Evolutionary conservation across 176 grass and related monocot genomes (phyloP).

Genomic region (Oryza brachyantha): DNA sequence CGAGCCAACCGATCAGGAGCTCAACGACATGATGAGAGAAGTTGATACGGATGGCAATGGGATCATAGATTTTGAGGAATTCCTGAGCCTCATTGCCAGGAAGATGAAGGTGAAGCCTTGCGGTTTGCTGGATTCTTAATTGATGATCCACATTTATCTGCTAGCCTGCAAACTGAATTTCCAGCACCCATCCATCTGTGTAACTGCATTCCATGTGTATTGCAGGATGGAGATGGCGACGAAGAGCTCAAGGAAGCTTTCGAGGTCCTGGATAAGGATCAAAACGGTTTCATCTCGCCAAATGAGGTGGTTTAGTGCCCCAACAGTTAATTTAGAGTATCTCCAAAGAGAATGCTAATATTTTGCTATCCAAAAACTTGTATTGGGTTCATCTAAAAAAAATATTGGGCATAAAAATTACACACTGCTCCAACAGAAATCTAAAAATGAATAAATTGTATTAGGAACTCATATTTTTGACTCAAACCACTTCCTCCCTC

Average conservation of each 20-base stretch:
- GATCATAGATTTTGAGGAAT: conserved; percentile 76
- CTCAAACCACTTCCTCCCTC: no score
- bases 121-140: background rate
- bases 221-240: conserved; percentile 53
- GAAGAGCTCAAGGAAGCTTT: conserved; percentile 87
- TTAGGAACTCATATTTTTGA: no score
- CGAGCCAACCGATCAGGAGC: conserved; percentile 58
- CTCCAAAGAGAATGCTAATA: no score
- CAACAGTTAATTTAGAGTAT: no score
- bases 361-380: no score
- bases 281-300: conserved; percentile 79
- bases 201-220: background rate
- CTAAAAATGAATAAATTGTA: no score
- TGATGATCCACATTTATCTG: background rate
- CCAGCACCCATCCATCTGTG: background rate
- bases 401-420: no score
- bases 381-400: no score
- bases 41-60: conserved; percentile 76
- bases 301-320: conserved; percentile 51
- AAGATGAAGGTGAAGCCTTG: conserved; percentile 55
- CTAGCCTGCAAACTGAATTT: conserved; percentile 1
- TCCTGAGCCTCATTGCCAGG: conserved; percentile 50
- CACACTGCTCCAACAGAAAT: no score
- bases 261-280: conserved; percentile 71
- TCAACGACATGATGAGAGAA: conserved; percentile 73